A percentile compares a stretch with the other conserved stretches of the same genome.
Evolutionary conservation across 345 rosid genomes (phyloP).

Genomic region (Eucalyptus leucophloia): DNA sequence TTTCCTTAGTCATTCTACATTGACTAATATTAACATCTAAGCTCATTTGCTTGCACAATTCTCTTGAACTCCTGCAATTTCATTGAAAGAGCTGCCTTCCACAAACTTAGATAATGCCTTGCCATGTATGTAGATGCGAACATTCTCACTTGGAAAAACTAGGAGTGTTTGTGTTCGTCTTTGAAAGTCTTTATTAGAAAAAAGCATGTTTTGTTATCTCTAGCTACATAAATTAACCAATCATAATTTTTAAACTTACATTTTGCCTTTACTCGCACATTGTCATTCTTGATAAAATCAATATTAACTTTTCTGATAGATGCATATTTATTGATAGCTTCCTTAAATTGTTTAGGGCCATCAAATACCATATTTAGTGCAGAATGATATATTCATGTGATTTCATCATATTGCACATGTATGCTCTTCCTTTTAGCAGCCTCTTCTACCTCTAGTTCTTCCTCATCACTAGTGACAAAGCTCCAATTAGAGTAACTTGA

Average conservation of each 20-base stretch:
- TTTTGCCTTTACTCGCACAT: background rate
- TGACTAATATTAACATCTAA: background rate
- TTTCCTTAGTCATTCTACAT: background rate
- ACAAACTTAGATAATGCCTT: background rate
- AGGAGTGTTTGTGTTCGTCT: background rate
- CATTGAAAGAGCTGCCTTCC: background rate
- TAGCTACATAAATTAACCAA: background rate
- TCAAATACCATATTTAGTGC: background rate
- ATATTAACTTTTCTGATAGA: background rate
- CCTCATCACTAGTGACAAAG: background rate
- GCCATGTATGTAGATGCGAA: background rate
- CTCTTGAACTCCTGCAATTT: background rate
- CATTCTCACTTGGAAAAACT: background rate
- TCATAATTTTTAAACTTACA: background rate
- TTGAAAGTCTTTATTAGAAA: background rate
- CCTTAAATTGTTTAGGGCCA: background rate
- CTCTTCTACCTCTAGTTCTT: background rate
- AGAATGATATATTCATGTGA: fast-evolving
- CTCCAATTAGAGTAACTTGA: background rate
- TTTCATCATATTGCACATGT: background rate
- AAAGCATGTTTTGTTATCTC: background rate
- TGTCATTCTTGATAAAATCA: background rate
- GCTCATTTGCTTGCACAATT: background rate
- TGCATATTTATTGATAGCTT: background rate
- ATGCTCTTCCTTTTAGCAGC: background rate